Conservation (phyloP, 768 basidiomycete species). For the Tylopilus plumbeoviolaceoides region DNA sequence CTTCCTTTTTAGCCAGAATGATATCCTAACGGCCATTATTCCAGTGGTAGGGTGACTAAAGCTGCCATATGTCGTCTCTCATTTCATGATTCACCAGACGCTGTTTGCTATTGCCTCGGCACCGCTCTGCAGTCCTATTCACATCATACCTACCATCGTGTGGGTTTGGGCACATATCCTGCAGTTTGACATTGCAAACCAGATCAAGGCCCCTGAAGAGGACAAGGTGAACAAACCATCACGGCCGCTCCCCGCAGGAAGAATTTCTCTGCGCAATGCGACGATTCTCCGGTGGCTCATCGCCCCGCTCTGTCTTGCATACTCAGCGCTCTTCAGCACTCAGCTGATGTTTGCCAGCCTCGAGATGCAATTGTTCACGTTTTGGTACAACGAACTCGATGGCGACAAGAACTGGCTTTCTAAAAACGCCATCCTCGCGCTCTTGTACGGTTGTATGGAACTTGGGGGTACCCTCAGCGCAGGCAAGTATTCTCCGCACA, state of each 20-base stretch:
- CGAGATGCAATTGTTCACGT: conserved; percentile 30
- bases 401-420: conserved; percentile 37
- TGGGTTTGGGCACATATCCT: conserved; percentile 48
- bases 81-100: conserved; percentile 19
- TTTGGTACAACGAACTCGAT: conserved; percentile 38
- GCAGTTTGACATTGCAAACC: conserved; percentile 43
- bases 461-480: conserved; percentile 38
- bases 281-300: conserved; percentile 35
- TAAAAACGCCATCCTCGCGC: conserved; percentile 38
- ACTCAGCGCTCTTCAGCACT: conserved; percentile 32
- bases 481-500: conserved; percentile 19
- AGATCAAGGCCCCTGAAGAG: conserved; percentile 39
- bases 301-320: conserved; percentile 33
- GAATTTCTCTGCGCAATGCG: conserved; percentile 35
- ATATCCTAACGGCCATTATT: conserved; percentile 42
- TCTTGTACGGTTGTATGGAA: conserved; percentile 32
- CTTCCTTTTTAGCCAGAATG: conserved; percentile 43
- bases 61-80: background rate
- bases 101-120: conserved; percentile 33
- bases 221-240: conserved; percentile 44
- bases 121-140: conserved; percentile 22
- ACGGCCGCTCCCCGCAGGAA: conserved; percentile 42
- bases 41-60: conserved; percentile 36
- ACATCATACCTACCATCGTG: conserved; percentile 28
- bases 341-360: conserved; percentile 33